phyloP scores from a whole-genome alignment of 78 protist species.

The Reticulomyxa filosa region DNA sequence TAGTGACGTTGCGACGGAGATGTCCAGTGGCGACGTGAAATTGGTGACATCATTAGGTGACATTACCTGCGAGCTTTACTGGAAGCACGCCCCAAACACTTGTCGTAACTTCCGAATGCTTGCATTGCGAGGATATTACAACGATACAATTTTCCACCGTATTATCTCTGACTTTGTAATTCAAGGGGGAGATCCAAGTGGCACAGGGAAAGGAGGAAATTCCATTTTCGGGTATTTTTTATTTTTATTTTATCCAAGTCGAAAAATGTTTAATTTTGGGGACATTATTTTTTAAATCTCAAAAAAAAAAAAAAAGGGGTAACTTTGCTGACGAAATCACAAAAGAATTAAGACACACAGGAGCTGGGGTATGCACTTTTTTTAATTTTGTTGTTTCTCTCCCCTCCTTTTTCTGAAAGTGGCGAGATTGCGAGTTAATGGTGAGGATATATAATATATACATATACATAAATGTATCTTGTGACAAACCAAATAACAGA shows the following conservation, averaged over 20 bases:
- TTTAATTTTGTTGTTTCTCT: not conserved
- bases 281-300: not conserved
- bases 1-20: too few species aligned
- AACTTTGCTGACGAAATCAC: constrained; percentile 53
- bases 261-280: not conserved
- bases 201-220: constrained; percentile 70
- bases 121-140: constrained; percentile 5
- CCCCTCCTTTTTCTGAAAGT: not conserved
- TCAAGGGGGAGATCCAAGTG: constrained; percentile 76
- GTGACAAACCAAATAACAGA: not conserved
- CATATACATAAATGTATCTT: not conserved
- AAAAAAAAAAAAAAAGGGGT: not conserved
- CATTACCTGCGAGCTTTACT: constrained; percentile 43
- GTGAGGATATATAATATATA: too few species aligned
- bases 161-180: constrained; percentile 18
- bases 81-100: constrained; percentile 54
- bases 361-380: constrained; percentile 38
- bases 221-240: constrained; percentile 49
- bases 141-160: constrained; percentile 41
- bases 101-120: constrained; percentile 48
- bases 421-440: not conserved
- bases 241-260: not conserved
- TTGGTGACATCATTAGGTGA: constrained; percentile 36
- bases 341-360: constrained; percentile 46
- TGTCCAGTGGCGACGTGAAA: too few species aligned